These are phyloP conservation scores for Pythium apleroticum DNA, from an alignment of 352 stramenopile species.

Conservation along the genomic window DNA sequence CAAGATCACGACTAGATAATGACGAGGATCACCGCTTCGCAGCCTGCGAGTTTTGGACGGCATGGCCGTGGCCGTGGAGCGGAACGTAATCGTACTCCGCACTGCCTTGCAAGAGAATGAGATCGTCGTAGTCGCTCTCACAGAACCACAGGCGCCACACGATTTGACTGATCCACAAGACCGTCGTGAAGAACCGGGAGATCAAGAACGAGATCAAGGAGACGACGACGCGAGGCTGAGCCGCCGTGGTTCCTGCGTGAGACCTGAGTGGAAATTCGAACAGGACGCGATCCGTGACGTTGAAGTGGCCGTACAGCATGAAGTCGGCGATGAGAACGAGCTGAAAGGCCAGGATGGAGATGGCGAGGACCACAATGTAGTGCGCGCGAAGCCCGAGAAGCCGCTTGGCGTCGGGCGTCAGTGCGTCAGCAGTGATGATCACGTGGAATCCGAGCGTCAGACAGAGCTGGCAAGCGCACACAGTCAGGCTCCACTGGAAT, in stretches of 20 bases:
- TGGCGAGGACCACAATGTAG: not conserved
- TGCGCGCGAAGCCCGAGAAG: not conserved
- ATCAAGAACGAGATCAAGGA: not conserved
- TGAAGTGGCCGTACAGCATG: conserved; percentile 9
- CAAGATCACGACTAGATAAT: no score
- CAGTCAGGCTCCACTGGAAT: conserved; percentile 18
- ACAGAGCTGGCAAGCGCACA: not conserved
- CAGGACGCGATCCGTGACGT: conserved; percentile 2
- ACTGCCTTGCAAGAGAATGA: conserved; percentile 9
- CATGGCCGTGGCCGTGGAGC: not conserved
- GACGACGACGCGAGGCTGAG: not conserved
- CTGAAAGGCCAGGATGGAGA: not conserved
- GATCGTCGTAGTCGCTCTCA: not conserved
- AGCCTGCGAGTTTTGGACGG: not conserved
- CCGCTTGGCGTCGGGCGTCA: conserved; percentile 19
- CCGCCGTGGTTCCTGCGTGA: not conserved
- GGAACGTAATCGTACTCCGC: not conserved
- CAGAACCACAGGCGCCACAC: conserved; percentile 1
- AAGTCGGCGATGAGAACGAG: conserved; percentile 2
- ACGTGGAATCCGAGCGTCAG: conserved; percentile 21
- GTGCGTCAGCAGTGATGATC: conserved; percentile 21
- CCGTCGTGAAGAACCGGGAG: not conserved
- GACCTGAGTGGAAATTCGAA: not conserved
- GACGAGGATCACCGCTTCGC: no score
- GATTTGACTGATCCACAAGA: not conserved